phyloP scores from a whole-genome alignment of 495 filamentous ascomycete species.

The Penicillium turbatum region DNA sequence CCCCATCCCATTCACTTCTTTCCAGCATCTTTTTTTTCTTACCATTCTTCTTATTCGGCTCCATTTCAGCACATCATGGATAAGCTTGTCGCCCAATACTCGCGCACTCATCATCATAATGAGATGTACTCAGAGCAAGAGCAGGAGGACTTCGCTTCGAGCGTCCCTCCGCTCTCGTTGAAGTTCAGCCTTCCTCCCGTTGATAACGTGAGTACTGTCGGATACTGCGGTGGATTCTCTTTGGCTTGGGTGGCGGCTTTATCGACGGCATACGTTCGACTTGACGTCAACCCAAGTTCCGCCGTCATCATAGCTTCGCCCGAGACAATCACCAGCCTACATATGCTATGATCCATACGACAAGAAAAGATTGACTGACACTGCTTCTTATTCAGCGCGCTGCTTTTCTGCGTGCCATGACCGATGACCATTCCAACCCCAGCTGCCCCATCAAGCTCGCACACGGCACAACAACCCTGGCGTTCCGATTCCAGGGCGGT shows the following conservation, averaged over 20 bases:
- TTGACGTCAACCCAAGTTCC: constrained; percentile 8
- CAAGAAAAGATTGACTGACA: neutral
- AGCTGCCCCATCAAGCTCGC: constrained; percentile 97
- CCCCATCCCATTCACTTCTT: constrained; percentile 15
- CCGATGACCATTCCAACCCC: constrained; percentile 95
- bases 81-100: constrained; percentile 86
- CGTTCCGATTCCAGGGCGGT: constrained; percentile 94
- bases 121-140: constrained; percentile 71
- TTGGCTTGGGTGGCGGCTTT: constrained; percentile 1
- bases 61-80: constrained; percentile 63
- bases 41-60: constrained; percentile 1
- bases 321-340: neutral
- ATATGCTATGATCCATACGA: neutral
- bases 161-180: constrained; percentile 69
- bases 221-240: neutral
- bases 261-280: neutral
- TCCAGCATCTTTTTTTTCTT: constrained; percentile 7
- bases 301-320: constrained; percentile 7
- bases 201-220: constrained; percentile 64
- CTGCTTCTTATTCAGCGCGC: constrained; percentile 55
- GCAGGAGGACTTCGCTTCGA: constrained; percentile 64
- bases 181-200: constrained; percentile 94
- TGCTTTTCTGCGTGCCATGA: constrained; percentile 91
- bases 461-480: constrained; percentile 97
- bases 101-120: constrained; percentile 63